Conservation (phyloP, 129 eudicot species). For the Gnaphalium uliginosum region DNA sequence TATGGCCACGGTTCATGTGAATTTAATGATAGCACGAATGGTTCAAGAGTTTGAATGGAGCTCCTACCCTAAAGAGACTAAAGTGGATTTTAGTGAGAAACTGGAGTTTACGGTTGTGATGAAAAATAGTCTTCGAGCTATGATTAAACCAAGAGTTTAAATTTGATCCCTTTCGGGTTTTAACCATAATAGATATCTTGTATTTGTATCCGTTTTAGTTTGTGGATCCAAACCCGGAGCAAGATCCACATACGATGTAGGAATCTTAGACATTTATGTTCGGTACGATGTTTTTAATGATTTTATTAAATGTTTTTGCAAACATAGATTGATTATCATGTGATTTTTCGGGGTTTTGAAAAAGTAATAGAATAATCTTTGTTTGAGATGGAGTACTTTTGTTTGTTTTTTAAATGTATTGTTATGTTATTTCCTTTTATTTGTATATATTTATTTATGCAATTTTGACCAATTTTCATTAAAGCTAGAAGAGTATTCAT, state of each 20-base stretch:
- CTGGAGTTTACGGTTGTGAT: constrained; percentile 78
- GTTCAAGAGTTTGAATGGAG: constrained; percentile 82
- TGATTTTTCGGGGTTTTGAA: not conserved
- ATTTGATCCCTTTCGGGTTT: not conserved
- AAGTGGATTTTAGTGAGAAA: constrained; percentile 69
- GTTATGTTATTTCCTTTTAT: not conserved
- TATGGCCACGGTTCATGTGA: constrained; percentile 71
- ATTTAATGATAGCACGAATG: constrained; percentile 69
- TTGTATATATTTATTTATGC: not conserved
- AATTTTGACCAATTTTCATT: not conserved
- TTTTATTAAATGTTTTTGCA: constrained; percentile 6
- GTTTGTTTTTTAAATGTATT: not conserved
- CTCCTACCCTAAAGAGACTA: constrained; percentile 46
- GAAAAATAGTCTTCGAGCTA: constrained; percentile 69
- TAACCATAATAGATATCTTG: not conserved
- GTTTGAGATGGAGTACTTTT: too few species aligned
- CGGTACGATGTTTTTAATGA: not conserved
- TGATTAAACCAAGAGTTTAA: constrained; percentile 51
- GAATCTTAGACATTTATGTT: constrained; percentile 7
- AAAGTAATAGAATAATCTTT: not conserved
- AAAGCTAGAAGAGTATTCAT: not conserved
- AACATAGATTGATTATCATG: not conserved
- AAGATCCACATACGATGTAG: constrained; percentile 12
- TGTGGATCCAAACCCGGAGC: not conserved
- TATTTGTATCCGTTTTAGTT: not conserved